Conservation (phyloP, 306 rosid genomes). For the Glycine tomentella region DNA sequence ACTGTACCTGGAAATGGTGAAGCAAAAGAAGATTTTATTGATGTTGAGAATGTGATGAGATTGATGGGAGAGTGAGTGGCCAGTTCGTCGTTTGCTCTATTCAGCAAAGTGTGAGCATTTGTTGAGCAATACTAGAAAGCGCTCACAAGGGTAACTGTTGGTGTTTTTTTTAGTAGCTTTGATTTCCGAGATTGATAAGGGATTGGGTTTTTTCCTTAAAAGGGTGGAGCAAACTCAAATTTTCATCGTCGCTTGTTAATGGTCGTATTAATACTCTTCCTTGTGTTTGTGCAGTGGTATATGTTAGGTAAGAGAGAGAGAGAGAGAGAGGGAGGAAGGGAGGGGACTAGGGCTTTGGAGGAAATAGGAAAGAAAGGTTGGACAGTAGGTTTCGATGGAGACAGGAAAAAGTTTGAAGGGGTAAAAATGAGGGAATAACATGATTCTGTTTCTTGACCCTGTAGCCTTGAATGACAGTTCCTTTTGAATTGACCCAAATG, state of each 20-base stretch:
- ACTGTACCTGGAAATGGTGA: constrained; percentile 64
- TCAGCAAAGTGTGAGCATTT: constrained; percentile 39
- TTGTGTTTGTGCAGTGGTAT: constrained; percentile 8
- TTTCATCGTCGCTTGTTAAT: constrained; percentile 41
- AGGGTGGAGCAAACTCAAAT: constrained; percentile 55
- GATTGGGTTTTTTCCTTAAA: constrained; percentile 56
- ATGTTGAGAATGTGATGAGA: constrained; percentile 66
- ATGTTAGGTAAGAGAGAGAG: constrained; percentile 3
- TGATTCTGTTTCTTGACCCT: constrained; percentile 67
- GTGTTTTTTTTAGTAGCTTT: constrained; percentile 48
- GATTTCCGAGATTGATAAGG: constrained; percentile 54
- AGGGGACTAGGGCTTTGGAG: constrained; percentile 54
- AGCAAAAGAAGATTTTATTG: constrained; percentile 50
- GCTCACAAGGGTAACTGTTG: constrained; percentile 20
- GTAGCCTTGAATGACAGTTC: constrained; percentile 77
- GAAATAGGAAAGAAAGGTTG: constrained; percentile 49
- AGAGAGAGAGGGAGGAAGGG: constrained; percentile 17
- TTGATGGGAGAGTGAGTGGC: constrained; percentile 67
- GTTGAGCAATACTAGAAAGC: constrained; percentile 54
- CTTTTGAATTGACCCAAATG: constrained; percentile 52
- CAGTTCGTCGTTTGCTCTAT: constrained; percentile 47
- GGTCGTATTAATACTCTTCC: constrained; percentile 43
- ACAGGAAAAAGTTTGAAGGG: constrained; percentile 62
- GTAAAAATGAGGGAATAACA: constrained; percentile 64
- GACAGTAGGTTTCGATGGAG: constrained; percentile 57